These are phyloP conservation scores for Neoascochyta sp. DNA, from an alignment of 2,329 filamentous ascomycete species.

Conservation along the genomic window DNA sequence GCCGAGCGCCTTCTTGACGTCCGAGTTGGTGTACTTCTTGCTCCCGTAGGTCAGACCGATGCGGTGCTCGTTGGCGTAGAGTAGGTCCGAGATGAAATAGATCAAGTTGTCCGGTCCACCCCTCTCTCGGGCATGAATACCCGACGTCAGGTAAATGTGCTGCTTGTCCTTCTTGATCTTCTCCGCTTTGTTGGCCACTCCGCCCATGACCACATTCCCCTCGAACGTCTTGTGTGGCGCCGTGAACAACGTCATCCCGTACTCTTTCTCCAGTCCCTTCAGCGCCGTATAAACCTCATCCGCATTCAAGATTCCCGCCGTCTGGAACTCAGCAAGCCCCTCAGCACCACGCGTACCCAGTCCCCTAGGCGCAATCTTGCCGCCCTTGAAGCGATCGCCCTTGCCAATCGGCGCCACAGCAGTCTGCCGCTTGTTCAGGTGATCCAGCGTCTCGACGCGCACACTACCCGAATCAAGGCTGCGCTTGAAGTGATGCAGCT, in stretches of 20 bases:
- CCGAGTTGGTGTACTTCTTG: constrained; percentile 49
- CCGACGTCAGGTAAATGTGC: constrained; percentile 52
- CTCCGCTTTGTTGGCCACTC: constrained; percentile 46
- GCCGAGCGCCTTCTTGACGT: constrained; percentile 52
- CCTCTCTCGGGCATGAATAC: constrained; percentile 57
- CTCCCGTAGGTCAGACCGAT: constrained; percentile 52
- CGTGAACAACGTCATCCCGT: constrained; percentile 44
- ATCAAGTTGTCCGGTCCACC: constrained; percentile 56
- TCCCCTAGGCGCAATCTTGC: constrained; percentile 42
- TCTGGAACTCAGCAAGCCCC: constrained; percentile 25
- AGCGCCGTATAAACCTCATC: constrained; percentile 47
- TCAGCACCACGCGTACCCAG: constrained; percentile 39
- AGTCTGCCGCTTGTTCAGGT: constrained; percentile 25
- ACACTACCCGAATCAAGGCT: constrained; percentile 21
- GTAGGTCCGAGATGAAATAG: constrained; percentile 56
- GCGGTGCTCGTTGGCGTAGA: constrained; percentile 50
- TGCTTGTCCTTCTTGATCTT: constrained; percentile 42
- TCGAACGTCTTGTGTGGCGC: constrained; percentile 47
- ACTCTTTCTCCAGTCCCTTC: constrained; percentile 42
- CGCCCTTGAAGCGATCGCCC: constrained; percentile 44
- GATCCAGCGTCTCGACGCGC: constrained; percentile 21
- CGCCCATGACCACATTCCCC: constrained; percentile 34
- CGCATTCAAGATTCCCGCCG: constrained; percentile 45
- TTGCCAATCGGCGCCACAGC: constrained; percentile 32
- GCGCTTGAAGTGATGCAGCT: constrained; percentile 20